These are phyloP conservation scores for Tardiomyces depauwii DNA, from an alignment of 1,139 yeast genomes.

Conservation along the genomic window DNA sequence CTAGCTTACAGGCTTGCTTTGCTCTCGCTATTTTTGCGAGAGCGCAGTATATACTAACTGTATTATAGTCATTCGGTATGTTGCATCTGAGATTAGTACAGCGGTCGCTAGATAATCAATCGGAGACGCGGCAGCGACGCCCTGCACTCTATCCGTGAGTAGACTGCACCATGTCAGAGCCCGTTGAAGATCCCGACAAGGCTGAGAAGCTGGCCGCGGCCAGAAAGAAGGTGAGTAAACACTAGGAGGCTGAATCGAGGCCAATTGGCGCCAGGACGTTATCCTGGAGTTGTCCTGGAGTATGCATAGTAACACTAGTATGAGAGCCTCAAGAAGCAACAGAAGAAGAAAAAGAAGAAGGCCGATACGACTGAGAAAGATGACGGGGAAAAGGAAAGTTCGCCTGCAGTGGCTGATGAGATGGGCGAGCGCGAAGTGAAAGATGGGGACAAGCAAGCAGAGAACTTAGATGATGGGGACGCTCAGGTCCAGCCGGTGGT, in stretches of 20 bases:
- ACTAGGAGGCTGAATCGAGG: conserved; percentile 44
- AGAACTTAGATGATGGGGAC: conserved; percentile 5
- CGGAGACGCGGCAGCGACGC: too few relatives aligned
- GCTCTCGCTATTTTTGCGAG: too few relatives aligned
- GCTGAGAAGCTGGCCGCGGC: conserved; percentile 57
- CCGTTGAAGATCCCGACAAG: conserved; percentile 21
- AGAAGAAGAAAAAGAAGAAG: conserved; percentile 4
- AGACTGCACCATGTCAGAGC: conserved; percentile 12
- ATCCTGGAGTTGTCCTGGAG: too few relatives aligned
- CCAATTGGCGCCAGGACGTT: conserved; percentile 13
- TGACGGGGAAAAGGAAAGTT: conserved; percentile 4
- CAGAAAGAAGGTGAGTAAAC: conserved; percentile 48
- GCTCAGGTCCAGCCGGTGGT: conserved; percentile 7
- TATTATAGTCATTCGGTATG: too few relatives aligned
- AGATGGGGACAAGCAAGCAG: conserved; percentile 5
- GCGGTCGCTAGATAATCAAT: too few relatives aligned
- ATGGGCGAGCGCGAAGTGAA: background rate
- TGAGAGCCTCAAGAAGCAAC: conserved; percentile 8
- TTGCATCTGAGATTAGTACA: too few relatives aligned
- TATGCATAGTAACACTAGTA: conserved; percentile 9
- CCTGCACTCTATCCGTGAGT: too few relatives aligned
- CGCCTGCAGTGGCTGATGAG: conserved; percentile 2
- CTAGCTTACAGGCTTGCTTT: too few relatives aligned
- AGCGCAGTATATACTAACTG: too few relatives aligned
- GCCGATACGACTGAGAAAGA: conserved; percentile 1